Conservation (phyloP, 495 filamentous ascomycete species). For the Letharia columbiana region DNA sequence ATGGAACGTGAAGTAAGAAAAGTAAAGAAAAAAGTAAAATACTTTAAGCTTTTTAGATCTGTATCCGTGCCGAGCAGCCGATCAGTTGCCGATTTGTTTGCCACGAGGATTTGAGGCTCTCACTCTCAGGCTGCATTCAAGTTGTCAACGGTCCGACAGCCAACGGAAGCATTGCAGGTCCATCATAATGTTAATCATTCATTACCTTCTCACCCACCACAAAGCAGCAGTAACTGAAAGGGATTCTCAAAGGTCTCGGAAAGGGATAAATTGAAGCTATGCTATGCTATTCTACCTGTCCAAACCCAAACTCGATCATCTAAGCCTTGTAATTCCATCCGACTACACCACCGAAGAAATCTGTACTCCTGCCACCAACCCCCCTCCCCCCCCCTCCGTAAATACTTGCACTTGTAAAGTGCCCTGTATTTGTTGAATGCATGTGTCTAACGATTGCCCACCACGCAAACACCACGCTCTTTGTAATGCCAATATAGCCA, state of each 20-base stretch:
- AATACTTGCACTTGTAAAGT: conserved; percentile 2
- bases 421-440: background rate
- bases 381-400: background rate
- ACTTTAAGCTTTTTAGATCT: too few relatives aligned
- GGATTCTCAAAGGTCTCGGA: background rate
- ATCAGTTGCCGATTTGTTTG: too few relatives aligned
- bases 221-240: too few relatives aligned
- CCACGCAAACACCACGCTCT: conserved; percentile 9
- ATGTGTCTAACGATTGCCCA: background rate
- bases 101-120: too few relatives aligned
- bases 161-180: too few relatives aligned
- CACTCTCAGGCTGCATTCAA: too few relatives aligned
- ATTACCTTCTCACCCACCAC: too few relatives aligned
- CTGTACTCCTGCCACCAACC: background rate
- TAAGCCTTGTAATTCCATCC: background rate
- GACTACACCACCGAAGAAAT: background rate
- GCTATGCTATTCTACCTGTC: background rate
- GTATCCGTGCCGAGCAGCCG: too few relatives aligned
- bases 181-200: too few relatives aligned
- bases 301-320: background rate
- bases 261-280: background rate
- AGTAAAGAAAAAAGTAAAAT: too few relatives aligned
- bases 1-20: too few relatives aligned
- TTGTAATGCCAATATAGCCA: conserved; percentile 12
- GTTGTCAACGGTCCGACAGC: too few relatives aligned